Conservation (phyloP, 345 rosid species). For the Citrus medica region DNA sequence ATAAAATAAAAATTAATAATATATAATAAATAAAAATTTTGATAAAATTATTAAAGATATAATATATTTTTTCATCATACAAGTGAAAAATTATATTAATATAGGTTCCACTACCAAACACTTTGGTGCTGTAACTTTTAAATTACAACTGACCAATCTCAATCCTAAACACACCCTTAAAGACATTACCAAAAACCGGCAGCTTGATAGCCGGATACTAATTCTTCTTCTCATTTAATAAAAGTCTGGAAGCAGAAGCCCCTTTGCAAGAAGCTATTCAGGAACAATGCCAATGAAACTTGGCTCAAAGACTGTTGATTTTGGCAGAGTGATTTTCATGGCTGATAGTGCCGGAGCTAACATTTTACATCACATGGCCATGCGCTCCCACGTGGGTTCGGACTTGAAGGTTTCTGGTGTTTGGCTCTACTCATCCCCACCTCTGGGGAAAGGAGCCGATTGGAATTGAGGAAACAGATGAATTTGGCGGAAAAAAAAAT, state of each 20-base stretch:
- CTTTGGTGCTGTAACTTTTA: no score
- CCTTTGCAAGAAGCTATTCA: no score
- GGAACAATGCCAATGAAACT: neutral
- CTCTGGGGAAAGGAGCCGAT: constrained; percentile 64
- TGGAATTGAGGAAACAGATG: constrained; percentile 44
- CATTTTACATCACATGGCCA: constrained; percentile 58
- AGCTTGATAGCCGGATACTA: no score
- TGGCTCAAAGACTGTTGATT: constrained; percentile 59
- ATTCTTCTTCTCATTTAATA: no score
- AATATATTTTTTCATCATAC: accelerated
- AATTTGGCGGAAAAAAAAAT: constrained; percentile 29
- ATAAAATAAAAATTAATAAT: no score
- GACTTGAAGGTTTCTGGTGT: constrained; percentile 45
- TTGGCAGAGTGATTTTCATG: constrained; percentile 32
- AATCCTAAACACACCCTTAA: neutral
- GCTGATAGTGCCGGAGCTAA: constrained; percentile 82
- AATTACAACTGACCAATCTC: accelerated
- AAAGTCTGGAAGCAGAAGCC: no score
- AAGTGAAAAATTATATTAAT: no score
- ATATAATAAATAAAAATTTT: no score
- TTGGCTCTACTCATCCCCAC: constrained; percentile 56
- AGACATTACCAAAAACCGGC: constrained; percentile 45
- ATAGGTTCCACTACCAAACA: accelerated
- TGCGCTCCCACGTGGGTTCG: constrained; percentile 16
- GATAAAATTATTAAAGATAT: no score